Conservation (phyloP, 2,329 filamentous ascomycete species). For the Emergomyces orientalis region DNA sequence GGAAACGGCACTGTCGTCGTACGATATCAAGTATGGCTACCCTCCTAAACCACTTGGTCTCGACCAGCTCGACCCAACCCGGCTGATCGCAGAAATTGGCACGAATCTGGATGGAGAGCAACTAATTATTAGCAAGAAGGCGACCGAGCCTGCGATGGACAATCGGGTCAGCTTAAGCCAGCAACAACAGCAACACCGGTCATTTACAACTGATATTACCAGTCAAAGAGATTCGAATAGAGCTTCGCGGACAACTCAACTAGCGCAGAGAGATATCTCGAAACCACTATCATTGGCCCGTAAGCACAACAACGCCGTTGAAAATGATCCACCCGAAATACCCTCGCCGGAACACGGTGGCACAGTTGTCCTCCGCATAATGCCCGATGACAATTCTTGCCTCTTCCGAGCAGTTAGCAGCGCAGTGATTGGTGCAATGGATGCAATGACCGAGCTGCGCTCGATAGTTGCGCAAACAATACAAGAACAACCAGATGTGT, state of each 20-base stretch:
- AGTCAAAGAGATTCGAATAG: background rate
- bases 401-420: constrained; percentile 84
- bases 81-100: constrained; percentile 46
- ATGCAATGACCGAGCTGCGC: constrained; percentile 62
- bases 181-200: background rate
- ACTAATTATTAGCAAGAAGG: constrained; percentile 51
- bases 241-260: background rate
- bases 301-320: constrained; percentile 22
- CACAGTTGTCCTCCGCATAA: constrained; percentile 68
- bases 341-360: constrained; percentile 48
- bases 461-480: constrained; percentile 72
- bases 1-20: constrained; percentile 55
- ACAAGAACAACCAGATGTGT: constrained; percentile 60
- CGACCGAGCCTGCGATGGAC: constrained; percentile 17
- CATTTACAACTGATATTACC: background rate
- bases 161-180: constrained; percentile 11
- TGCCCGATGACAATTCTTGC: constrained; percentile 95
- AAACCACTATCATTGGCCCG: constrained; percentile 28
- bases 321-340: constrained; percentile 54
- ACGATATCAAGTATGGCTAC: constrained; percentile 76
- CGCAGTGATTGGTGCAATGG: constrained; percentile 59
- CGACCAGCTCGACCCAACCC: constrained; percentile 42
- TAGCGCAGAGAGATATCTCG: constrained; percentile 8
- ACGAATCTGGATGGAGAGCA: constrained; percentile 59
- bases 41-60: constrained; percentile 59